Base-by-base conservation (phyloP, 805 yeast species). In the Candida methanosorbosa region DNA sequence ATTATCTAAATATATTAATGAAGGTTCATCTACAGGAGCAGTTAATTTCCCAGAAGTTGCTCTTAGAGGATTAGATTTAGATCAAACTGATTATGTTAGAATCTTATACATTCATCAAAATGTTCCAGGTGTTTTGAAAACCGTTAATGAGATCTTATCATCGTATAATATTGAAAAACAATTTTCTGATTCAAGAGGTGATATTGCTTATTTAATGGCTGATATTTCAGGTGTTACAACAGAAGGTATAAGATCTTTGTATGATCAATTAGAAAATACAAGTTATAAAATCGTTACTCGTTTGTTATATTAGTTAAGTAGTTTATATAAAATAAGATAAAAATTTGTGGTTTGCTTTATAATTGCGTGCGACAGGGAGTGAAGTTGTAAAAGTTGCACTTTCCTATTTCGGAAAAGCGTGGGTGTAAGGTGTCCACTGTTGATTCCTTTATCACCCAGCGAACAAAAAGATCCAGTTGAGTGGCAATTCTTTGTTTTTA, bases 11-110 rank as follows among this genome's bases (percentile, higher is more conserved):
- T 92, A 87, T 68, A 82, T 92, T 60, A 90, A 88, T 64, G 97
- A 90, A 70, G 98, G 98, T 69, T 70, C 78, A 52, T 83, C 97
- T 13, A 74, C 74, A 33, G 97, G 96, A 52, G 88, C 97, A 5
- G 98, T 90, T 39, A 92, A 92, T 74, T 88, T 92, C 94, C 98
- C 98, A 54, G 97, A 92, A 68, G 97, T 92, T 45, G 66, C 90
- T 18, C 71, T 92, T 50, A 83, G 97, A 66, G 81, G 87, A 23
- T 68, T 86, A 46, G 84, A 86, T 52, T 72, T 81, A 61, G 94
- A 85, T 56, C 95, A 85, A 61, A 80, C 82, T 56, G 74, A 81
- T 57, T 73, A 81, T 37, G 97, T 88, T 46, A 84, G 98, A 68
- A 95, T 92, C 28, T 70, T 92, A 51, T 92, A 92, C 65, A 83